Percentiles rank a stretch among this genome's conserved stretches.
Evolutionary conservation across 805 yeast species (phyloP).

Genomic region (Cyberlindnera amylophila): DNA sequence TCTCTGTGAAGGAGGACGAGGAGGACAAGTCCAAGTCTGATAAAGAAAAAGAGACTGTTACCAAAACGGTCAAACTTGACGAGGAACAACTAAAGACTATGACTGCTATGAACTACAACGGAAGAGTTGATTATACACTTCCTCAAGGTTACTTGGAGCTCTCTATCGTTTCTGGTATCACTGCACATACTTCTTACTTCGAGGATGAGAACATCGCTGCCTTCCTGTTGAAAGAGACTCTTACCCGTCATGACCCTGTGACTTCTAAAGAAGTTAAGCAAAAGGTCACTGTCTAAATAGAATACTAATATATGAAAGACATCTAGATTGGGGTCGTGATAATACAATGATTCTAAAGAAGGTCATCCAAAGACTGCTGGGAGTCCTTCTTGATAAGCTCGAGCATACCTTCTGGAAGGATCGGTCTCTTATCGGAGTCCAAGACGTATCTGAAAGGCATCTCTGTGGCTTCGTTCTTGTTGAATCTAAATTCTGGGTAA

Average conservation of each 20-base stretch:
- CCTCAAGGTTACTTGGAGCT: conserved; percentile 79
- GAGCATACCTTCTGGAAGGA: conserved; percentile 89
- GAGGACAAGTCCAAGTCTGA: conserved; percentile 1
- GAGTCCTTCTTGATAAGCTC: conserved; percentile 81
- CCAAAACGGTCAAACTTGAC: conserved; percentile 23
- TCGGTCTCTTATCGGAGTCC: conserved; percentile 62
- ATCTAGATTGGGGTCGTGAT: too few relatives aligned
- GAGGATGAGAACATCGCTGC: conserved; percentile 84
- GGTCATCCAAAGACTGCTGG: conserved; percentile 75
- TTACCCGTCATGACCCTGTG: conserved; percentile 24
- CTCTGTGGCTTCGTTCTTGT: conserved; percentile 86
- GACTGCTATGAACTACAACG: conserved; percentile 55
- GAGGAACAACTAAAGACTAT: conserved; percentile 36
- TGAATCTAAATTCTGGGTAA: conserved; percentile 89
- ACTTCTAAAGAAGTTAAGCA: conserved; percentile 28
- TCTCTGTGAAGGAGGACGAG: conserved; percentile 9
- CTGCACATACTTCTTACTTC: conserved; percentile 85
- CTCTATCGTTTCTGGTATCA: conserved; percentile 73
- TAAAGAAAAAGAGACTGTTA: conserved; percentile 17
- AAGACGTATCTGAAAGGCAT: conserved; percentile 95
- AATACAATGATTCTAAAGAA: conserved; percentile 25
- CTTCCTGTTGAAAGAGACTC: conserved; percentile 63
- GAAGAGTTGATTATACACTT: conserved; percentile 77
- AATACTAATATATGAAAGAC: too few relatives aligned
- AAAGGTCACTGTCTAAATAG: not conserved